phyloP scores from a whole-genome alignment of 306 rosid species.

The Hippophae gyantsensis region DNA sequence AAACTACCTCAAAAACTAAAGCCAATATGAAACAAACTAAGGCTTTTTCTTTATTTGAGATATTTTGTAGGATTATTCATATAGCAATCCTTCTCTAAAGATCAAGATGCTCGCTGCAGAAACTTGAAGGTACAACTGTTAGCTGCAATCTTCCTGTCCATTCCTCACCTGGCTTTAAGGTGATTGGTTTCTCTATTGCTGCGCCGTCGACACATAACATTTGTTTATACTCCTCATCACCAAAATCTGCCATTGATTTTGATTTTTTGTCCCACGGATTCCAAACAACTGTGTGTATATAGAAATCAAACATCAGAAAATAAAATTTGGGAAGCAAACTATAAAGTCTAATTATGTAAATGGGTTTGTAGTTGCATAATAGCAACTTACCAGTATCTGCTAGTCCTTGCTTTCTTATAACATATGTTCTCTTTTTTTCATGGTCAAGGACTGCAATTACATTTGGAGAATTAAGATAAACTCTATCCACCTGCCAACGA shows the following conservation, averaged over 20 bases:
- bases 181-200: constrained; percentile 62
- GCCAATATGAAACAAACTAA: no score
- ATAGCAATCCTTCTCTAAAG: constrained; percentile 33
- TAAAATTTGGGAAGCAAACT: neutral
- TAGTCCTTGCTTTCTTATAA: constrained; percentile 86
- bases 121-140: constrained; percentile 71
- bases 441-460: constrained; percentile 79
- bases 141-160: constrained; percentile 83
- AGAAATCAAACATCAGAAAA: neutral
- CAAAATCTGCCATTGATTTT: constrained; percentile 68
- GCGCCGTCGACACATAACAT: constrained; percentile 93
- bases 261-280: constrained; percentile 98
- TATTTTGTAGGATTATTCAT: constrained; percentile 31
- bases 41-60: no score
- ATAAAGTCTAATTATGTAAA: neutral
- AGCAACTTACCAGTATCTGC: constrained; percentile 62
- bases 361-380: neutral
- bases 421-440: constrained; percentile 67
- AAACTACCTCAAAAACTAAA: no score
- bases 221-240: constrained; percentile 84
- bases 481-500: constrained; percentile 69
- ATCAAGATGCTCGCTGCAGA: constrained; percentile 56
- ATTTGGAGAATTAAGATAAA: constrained; percentile 69
- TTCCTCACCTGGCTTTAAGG: constrained; percentile 87
- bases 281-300: constrained; percentile 54